Percentiles rank a stretch among this genome's conserved stretches.
Conservation (phyloP, 2,329 filamentous ascomycete species). For the Chrysoporthe puriensis region DNA sequence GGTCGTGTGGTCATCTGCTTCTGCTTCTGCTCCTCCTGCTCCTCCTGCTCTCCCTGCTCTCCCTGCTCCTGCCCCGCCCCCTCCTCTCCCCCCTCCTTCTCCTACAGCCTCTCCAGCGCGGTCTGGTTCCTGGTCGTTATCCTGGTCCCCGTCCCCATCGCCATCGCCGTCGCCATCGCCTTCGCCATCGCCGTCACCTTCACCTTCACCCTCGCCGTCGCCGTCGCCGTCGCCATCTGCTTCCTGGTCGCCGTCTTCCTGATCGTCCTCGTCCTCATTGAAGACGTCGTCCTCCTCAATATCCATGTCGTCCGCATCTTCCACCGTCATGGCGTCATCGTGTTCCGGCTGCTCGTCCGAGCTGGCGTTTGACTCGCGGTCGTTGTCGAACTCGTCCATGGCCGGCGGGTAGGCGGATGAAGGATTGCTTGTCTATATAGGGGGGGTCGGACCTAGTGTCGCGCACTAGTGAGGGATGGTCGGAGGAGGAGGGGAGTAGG, state of each 20-base stretch:
- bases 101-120: constrained; percentile 31
- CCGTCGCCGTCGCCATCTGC: constrained; percentile 43
- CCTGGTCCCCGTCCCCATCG: constrained; percentile 38
- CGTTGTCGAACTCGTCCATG: constrained; percentile 45
- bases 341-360: constrained; percentile 52
- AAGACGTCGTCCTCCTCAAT: constrained; percentile 41
- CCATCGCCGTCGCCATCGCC: constrained; percentile 44
- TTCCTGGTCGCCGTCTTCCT: constrained; percentile 37
- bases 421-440: neutral
- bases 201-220: constrained; percentile 40
- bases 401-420: constrained; percentile 27
- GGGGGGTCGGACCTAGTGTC: too few species aligned
- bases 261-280: constrained; percentile 43
- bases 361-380: constrained; percentile 43
- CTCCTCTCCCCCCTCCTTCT: constrained; percentile 33
- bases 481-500: neutral
- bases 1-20: constrained; percentile 26
- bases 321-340: constrained; percentile 32
- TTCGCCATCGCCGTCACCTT: constrained; percentile 33
- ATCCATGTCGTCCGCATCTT: constrained; percentile 45
- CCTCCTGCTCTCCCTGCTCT: constrained; percentile 30
- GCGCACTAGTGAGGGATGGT: neutral
- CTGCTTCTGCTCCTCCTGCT: constrained; percentile 31
- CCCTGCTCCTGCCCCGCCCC: too few species aligned
- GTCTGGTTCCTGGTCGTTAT: constrained; percentile 20